Conservation (phyloP, 202 grass and related monocot species). For the Brachypodium distachyon region DNA sequence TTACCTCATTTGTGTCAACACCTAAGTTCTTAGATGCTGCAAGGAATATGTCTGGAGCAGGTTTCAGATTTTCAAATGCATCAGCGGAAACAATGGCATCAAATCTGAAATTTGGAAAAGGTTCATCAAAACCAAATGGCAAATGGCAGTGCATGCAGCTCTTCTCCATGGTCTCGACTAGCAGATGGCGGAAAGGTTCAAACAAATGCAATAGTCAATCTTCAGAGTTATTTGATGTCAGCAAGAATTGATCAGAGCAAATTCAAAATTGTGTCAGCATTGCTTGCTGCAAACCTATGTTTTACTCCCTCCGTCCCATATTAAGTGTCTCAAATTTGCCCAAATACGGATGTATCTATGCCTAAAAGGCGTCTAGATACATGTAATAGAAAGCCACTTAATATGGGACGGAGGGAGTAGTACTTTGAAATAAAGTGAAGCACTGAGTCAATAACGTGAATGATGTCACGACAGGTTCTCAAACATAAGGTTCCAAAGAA, state of each 20-base stretch:
- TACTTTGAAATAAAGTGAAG: no score
- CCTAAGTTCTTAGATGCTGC: conserved; percentile 77
- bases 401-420: no score
- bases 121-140: conserved; percentile 9
- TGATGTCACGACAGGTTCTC: background rate
- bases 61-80: conserved; percentile 94
- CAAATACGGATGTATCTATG: no score
- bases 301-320: no score
- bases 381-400: no score
- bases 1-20: conserved; percentile 63
- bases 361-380: no score
- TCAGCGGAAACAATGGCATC: conserved; percentile 95
- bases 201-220: background rate
- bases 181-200: background rate
- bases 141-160: no score
- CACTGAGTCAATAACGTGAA: background rate
- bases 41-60: conserved; percentile 94
- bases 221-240: background rate
- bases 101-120: conserved; percentile 56
- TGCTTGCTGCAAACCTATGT: background rate
- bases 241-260: background rate
- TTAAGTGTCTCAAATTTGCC: background rate
- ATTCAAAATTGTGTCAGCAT: background rate
- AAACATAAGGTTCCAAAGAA: background rate
- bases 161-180: no score